Evolutionary conservation across 1,284 basidiomycete species (phyloP), one percentile per base, ranked within the genome.

Genomic region (Sporisorium scitamineum): DNA sequence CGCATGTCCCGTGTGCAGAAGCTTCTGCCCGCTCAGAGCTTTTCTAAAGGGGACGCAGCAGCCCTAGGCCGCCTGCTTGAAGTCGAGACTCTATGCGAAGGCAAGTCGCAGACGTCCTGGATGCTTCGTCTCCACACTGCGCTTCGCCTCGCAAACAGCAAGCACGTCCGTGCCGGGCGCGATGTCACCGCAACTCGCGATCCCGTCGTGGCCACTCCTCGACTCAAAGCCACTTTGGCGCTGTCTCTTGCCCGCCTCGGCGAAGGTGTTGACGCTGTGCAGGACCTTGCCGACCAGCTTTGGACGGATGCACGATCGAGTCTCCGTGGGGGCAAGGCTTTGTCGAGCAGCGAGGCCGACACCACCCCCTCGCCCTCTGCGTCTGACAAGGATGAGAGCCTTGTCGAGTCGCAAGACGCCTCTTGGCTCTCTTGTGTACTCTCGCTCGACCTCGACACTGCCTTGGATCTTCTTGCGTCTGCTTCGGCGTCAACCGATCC

Each of bases 391-490:
- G 68, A 63, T 18, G 58, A 65, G 26, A 53, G 51, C 26, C 29
- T 70, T 37, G 11, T 48, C 13, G n/a, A 57, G 20, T 34, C 47
- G 24, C 54, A 70, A 18, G 58, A 57, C 37, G 69, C 62, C 47
- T 72, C 55, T 20, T 84, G 70, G 79, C 70, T 76, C n/a, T 75
- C 78, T 2, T 47, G 68, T 5, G 70, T 79, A 27, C 60, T 83
- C 18, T 67, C 73, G 47, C 69, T 83, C 11, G 72, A 76, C 7
- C 51, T 77, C 5, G 76, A 76, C 22, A 65, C 63, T 32, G 77
- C 79, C 4, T 58, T 78, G 10, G 65, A 69, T 16, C 32, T 78
- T 31, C 69, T 76, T 11, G 54, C 67, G 0, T 47, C 66, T 29
- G 66, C 76, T 3, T 59, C 61, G 0, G n/a, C 50, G 14, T 56